Conservation (phyloP, 2,329 filamentous ascomycete species). For the Botryotinia globosa region DNA sequence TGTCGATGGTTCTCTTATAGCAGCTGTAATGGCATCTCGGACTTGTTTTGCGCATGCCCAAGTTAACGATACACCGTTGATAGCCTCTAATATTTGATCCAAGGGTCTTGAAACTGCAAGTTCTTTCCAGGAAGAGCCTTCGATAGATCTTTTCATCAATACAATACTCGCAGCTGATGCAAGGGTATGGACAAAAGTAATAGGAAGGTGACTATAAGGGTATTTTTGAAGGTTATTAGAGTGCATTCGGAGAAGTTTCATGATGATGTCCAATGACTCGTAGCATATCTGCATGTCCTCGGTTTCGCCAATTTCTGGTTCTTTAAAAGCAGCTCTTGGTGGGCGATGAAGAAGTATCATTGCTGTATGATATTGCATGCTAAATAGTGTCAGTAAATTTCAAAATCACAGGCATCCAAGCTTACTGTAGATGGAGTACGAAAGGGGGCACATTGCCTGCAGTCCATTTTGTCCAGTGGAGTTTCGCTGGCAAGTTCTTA, state of each 20-base stretch:
- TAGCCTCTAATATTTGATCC: constrained; percentile 48
- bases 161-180: constrained; percentile 48
- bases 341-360: constrained; percentile 53
- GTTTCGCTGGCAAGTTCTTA: constrained; percentile 44
- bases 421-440: constrained; percentile 47
- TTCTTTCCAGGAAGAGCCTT: constrained; percentile 42
- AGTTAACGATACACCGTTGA: constrained; percentile 51
- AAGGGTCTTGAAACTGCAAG: constrained; percentile 50
- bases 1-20: constrained; percentile 21
- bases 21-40: constrained; percentile 37
- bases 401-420: not conserved
- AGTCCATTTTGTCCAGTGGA: constrained; percentile 53
- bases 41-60: constrained; percentile 48
- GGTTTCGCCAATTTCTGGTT: constrained; percentile 41
- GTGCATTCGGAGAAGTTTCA: constrained; percentile 46
- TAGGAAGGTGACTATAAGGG: constrained; percentile 44
- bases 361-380: constrained; percentile 49
- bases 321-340: constrained; percentile 45
- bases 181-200: constrained; percentile 50
- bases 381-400: constrained; percentile 1
- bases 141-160: constrained; percentile 47
- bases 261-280: constrained; percentile 47
- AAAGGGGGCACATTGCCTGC: constrained; percentile 46
- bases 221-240: constrained; percentile 41
- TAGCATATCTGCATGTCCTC: constrained; percentile 52